Percentiles rank a stretch among this genome's conserved stretches.
Evolutionary conservation across 768 basidiomycete genomes (phyloP).

Genomic region (Kwoniella dendrophila): DNA sequence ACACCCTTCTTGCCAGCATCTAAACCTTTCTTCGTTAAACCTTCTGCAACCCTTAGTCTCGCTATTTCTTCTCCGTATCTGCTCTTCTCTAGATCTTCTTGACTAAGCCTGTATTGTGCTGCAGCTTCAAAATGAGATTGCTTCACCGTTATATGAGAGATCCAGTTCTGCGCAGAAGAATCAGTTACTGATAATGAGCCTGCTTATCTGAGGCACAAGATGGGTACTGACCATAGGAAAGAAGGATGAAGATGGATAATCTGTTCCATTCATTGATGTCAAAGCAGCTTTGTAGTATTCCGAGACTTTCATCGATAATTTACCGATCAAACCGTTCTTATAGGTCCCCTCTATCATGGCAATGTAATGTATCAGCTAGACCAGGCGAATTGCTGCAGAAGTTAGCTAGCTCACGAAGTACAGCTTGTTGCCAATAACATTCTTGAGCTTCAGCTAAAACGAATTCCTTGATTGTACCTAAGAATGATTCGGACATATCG

Average conservation of each 20-base stretch:
- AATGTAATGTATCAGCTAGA: not conserved
- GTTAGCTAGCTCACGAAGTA: slow-evolving; percentile 64
- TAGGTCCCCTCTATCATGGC: slow-evolving; percentile 62
- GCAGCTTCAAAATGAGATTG: slow-evolving; percentile 82
- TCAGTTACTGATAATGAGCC: too few species aligned
- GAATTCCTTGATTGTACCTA: slow-evolving; percentile 69
- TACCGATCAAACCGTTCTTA: slow-evolving; percentile 82
- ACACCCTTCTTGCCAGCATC: slow-evolving; percentile 69
- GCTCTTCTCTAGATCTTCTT: slow-evolving; percentile 73
- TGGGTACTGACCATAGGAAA: slow-evolving; percentile 48
- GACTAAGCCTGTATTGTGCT: slow-evolving; percentile 81
- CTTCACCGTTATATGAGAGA: slow-evolving; percentile 80
- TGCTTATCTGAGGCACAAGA: not conserved
- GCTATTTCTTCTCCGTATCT: slow-evolving; percentile 88
- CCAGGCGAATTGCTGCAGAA: not conserved
- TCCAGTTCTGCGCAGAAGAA: slow-evolving; percentile 65
- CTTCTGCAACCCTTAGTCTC: slow-evolving; percentile 70
- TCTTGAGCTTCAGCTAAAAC: slow-evolving; percentile 96
- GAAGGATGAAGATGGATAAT: slow-evolving; percentile 47
- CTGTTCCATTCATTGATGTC: slow-evolving; percentile 42
- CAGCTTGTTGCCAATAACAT: slow-evolving; percentile 92
- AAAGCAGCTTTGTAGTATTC: slow-evolving; percentile 66
- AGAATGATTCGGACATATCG: slow-evolving; percentile 69
- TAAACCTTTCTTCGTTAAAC: slow-evolving; percentile 70
- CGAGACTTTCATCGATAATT: slow-evolving; percentile 72